Conservation (phyloP, 129 eudicot species). For the Centrapalus pauciflorus region DNA sequence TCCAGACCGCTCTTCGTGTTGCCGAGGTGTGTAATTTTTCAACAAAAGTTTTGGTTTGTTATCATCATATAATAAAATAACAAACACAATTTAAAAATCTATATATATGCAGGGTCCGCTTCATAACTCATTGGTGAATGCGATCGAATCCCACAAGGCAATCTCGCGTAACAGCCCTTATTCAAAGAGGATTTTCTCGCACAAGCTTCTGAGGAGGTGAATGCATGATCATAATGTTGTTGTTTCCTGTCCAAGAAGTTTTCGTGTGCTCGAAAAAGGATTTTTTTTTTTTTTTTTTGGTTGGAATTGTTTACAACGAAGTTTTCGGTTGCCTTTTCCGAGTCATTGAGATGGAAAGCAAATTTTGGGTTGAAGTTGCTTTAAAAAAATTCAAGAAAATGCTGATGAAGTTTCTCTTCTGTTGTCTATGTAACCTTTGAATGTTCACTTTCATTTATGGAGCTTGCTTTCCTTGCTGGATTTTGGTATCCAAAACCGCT, state of each 20-base stretch:
- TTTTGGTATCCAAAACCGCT: neutral
- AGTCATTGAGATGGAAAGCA: conserved; percentile 32
- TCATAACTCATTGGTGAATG: conserved; percentile 51
- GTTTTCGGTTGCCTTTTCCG: conserved; percentile 5
- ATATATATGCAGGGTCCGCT: conserved; percentile 50
- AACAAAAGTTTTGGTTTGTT: neutral
- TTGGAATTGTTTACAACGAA: conserved; percentile 16
- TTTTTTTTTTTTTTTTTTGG: neutral
- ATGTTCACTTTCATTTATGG: conserved; percentile 16
- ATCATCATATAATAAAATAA: too few species aligned
- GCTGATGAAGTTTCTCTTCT: conserved; percentile 27
- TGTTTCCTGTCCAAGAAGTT: conserved; percentile 20
- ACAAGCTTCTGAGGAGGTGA: conserved; percentile 75
- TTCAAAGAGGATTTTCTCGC: conserved; percentile 75
- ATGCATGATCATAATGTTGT: conserved; percentile 37
- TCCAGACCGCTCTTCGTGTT: conserved; percentile 68
- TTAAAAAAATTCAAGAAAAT: conserved; percentile 14
- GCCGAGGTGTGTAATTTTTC: conserved; percentile 52
- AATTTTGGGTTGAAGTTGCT: conserved; percentile 28
- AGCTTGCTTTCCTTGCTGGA: neutral
- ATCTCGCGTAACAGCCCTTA: conserved; percentile 70
- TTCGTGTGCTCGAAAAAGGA: conserved; percentile 13
- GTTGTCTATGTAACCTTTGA: conserved; percentile 32
- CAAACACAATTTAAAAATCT: neutral
- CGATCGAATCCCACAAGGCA: conserved; percentile 68